A percentile compares a stretch with the other conserved stretches of the same genome.
phyloP scores from a whole-genome alignment of 1,284 basidiomycete species.

The Ceratobasidium theobromae region DNA sequence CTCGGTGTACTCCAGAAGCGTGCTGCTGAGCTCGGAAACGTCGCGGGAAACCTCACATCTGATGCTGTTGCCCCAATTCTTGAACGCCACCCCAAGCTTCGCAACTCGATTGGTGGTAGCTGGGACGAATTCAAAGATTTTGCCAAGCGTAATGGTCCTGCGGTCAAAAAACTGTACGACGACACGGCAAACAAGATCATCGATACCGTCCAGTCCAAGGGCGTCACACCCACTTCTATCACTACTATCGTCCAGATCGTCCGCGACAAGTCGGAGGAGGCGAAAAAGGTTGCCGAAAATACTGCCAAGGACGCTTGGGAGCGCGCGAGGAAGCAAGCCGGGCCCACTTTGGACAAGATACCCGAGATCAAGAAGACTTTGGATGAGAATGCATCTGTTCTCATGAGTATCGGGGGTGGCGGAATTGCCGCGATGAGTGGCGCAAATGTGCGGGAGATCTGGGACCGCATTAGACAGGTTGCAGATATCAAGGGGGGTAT shows the following conservation, averaged over 20 bases:
- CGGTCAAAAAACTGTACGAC: slow-evolving; percentile 28
- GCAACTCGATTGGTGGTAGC: slow-evolving; percentile 32
- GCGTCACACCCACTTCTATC: slow-evolving; percentile 27
- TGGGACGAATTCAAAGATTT: slow-evolving; percentile 33
- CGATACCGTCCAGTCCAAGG: slow-evolving; percentile 24
- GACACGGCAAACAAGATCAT: slow-evolving; percentile 28
- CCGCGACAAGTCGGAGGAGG: slow-evolving; percentile 40
- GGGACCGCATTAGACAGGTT: slow-evolving; percentile 40
- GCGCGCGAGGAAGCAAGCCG: slow-evolving; percentile 40
- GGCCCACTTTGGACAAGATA: slow-evolving; percentile 42
- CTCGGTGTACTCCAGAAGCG: slow-evolving; percentile 41
- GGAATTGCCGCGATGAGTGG: slow-evolving; percentile 37
- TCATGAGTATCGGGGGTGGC: slow-evolving; percentile 29
- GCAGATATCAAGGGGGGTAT: slow-evolving; percentile 39
- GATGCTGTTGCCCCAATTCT: slow-evolving; percentile 30
- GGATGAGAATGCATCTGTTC: slow-evolving; percentile 21
- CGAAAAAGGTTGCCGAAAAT: slow-evolving; percentile 40
- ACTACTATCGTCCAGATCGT: slow-evolving; percentile 26
- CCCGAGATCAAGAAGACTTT: slow-evolving; percentile 41
- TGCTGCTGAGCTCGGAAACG: slow-evolving; percentile 14
- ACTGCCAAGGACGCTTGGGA: slow-evolving; percentile 43
- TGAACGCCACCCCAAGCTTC: slow-evolving; percentile 34
- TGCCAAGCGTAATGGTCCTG: slow-evolving; percentile 14
- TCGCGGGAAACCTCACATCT: slow-evolving; percentile 24
- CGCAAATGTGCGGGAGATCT: slow-evolving; percentile 41